These are phyloP conservation scores for Byssochlamys sp. DNA, from an alignment of 2,329 filamentous ascomycete genomes.

Conservation along the genomic window DNA sequence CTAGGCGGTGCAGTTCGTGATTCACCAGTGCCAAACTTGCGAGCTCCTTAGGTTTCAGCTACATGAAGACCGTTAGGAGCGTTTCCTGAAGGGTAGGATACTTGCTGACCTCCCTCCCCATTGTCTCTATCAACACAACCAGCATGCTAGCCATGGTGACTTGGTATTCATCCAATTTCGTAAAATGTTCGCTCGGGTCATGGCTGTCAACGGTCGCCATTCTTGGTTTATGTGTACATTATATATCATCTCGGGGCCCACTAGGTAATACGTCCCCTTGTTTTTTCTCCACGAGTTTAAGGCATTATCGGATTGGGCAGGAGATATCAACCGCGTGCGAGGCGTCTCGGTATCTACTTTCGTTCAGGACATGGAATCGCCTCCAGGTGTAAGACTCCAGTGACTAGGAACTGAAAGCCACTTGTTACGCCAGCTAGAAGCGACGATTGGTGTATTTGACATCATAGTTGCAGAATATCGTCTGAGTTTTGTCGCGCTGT, in stretches of 20 bases:
- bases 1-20: not conserved
- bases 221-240: not conserved
- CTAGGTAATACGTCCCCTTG: not conserved
- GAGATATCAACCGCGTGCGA: not conserved
- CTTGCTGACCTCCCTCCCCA: not conserved
- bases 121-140: not conserved
- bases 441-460: not conserved
- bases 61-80: not conserved
- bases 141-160: not conserved
- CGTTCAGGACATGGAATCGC: not conserved
- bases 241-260: not conserved
- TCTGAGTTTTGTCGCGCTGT: not conserved
- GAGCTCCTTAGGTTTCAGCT: not conserved
- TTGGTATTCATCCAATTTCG: not conserved
- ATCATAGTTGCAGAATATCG: not conserved
- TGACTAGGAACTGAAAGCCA: too few species aligned
- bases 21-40: not conserved
- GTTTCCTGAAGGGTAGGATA: not conserved
- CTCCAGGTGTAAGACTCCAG: not conserved
- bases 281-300: not conserved
- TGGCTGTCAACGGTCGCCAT: not conserved
- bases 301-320: not conserved
- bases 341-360: not conserved
- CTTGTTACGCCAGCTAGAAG: not conserved
- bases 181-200: not conserved